Evolutionary conservation across 306 rosid genomes (phyloP).

Genomic region (Quercus bicolor): DNA sequence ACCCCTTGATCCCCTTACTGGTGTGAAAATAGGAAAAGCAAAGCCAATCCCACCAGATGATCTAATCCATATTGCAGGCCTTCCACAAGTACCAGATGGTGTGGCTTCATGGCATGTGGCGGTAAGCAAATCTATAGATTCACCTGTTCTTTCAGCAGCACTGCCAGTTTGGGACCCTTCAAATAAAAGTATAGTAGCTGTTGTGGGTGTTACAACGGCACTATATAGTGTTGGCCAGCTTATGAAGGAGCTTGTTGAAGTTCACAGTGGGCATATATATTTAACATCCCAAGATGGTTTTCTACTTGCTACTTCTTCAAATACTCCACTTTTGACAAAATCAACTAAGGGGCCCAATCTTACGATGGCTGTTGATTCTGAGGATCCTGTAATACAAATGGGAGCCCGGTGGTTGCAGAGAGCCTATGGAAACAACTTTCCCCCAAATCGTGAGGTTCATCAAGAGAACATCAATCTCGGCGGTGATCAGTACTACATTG

Average conservation of each 20-base stretch:
- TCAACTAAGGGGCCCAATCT: slow-evolving; percentile 64
- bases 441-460: slow-evolving; percentile 77
- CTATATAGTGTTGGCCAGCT: slow-evolving; percentile 91
- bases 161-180: slow-evolving; percentile 86
- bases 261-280: slow-evolving; percentile 89
- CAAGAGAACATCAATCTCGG: slow-evolving; percentile 82
- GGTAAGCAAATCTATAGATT: slow-evolving; percentile 90
- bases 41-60: slow-evolving; percentile 81
- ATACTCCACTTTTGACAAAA: slow-evolving; percentile 64
- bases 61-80: slow-evolving; percentile 79
- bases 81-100: slow-evolving; percentile 89
- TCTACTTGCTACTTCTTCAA: slow-evolving; percentile 88
- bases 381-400: slow-evolving; percentile 48
- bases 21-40: slow-evolving; percentile 91
- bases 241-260: slow-evolving; percentile 90
- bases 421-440: slow-evolving; percentile 65
- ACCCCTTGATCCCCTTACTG: slow-evolving; percentile 85
- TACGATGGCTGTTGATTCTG: slow-evolving; percentile 79
- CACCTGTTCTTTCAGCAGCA: slow-evolving; percentile 96
- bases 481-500: slow-evolving; percentile 66
- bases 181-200: slow-evolving; percentile 84
- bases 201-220: slow-evolving; percentile 95
- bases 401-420: slow-evolving; percentile 79
- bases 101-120: slow-evolving; percentile 97
- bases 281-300: slow-evolving; percentile 88